Evolutionary conservation across 106 monocot genomes (phyloP).

Genomic region (Dactylorhiza incarnata): DNA sequence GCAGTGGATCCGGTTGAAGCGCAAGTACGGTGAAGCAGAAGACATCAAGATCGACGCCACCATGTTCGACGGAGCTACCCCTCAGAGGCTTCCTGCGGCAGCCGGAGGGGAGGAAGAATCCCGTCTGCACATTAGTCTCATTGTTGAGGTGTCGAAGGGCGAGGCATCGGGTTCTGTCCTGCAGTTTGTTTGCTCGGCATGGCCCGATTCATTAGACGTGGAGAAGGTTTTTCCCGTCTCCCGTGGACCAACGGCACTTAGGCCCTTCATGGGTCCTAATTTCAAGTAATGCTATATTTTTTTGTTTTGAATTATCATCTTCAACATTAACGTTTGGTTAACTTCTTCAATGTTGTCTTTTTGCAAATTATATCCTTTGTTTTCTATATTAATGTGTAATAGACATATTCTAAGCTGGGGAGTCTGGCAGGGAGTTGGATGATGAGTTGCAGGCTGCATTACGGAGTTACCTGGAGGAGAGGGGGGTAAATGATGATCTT

Average conservation of each 20-base stretch:
- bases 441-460: constrained; percentile 26
- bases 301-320: background rate
- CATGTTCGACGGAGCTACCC: constrained; percentile 58
- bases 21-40: constrained; percentile 18
- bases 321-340: background rate
- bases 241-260: constrained; percentile 7
- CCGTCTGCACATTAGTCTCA: constrained; percentile 53
- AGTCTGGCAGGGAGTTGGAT: constrained; percentile 35
- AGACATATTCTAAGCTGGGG: background rate
- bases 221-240: constrained; percentile 46
- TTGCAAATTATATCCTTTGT: too few species aligned
- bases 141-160: constrained; percentile 47
- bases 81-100: constrained; percentile 9
- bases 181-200: constrained; percentile 69
- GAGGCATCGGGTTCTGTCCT: constrained; percentile 16
- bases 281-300: constrained; percentile 31
- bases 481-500: constrained; percentile 57
- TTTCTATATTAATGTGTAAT: background rate
- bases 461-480: constrained; percentile 31
- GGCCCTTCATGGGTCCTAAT: constrained; percentile 38
- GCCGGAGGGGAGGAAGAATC: constrained; percentile 16
- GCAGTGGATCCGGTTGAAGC: constrained; percentile 52
- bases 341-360: background rate
- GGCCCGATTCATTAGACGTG: constrained; percentile 57
- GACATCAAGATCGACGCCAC: constrained; percentile 64